phyloP scores from a whole-genome alignment of 169 alveolate genomes.

The Perkinsus olseni region DNA sequence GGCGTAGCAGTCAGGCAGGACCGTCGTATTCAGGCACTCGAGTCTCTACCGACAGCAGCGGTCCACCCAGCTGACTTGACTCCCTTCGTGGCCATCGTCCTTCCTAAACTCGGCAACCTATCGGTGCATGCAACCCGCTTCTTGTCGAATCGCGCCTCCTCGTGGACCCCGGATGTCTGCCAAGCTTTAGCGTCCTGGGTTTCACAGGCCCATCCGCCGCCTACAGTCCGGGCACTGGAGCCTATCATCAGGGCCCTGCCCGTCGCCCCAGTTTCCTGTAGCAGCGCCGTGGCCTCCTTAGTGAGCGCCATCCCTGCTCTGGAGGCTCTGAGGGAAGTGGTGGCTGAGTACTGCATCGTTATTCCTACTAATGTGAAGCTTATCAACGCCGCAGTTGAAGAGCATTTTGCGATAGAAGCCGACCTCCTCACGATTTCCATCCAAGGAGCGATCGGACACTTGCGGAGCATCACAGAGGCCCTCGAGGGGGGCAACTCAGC shows the following conservation, averaged over 20 bases:
- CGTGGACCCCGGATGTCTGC: background rate
- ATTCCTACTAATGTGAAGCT: background rate
- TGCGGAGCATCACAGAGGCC: background rate
- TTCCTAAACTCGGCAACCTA: background rate
- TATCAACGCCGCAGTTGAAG: background rate
- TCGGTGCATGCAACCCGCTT: background rate
- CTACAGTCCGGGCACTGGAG: background rate
- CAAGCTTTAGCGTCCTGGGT: background rate
- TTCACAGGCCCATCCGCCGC: background rate
- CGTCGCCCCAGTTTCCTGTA: background rate
- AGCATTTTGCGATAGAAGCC: background rate
- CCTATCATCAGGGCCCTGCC: background rate
- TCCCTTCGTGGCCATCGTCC: background rate
- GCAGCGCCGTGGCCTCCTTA: background rate
- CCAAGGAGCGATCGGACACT: background rate
- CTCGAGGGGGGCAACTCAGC: background rate
- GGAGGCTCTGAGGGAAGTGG: background rate
- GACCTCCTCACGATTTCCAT: background rate
- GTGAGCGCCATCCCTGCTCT: background rate
- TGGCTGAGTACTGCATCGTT: background rate
- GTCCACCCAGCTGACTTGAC: background rate
- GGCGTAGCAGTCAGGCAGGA: too few relatives aligned
- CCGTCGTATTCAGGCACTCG: background rate
- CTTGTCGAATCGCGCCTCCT: background rate
- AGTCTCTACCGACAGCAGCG: background rate